phyloP scores from a whole-genome alignment of 2,329 filamentous ascomycete genomes.

The Venturia carpophila region DNA sequence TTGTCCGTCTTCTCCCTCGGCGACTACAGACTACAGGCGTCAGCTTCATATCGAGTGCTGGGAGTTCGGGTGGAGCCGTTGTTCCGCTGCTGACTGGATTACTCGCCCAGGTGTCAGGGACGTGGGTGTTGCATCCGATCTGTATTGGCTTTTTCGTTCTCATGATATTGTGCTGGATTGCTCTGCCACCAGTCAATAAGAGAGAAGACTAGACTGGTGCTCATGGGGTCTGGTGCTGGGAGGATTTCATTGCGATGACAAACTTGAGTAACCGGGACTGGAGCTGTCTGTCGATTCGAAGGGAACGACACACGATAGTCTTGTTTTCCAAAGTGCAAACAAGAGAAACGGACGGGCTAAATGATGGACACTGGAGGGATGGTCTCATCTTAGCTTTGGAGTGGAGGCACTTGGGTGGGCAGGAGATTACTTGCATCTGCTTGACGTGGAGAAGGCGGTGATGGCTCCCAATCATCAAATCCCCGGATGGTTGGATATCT shows the following conservation, averaged over 20 bases:
- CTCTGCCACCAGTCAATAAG: slow-evolving; percentile 51
- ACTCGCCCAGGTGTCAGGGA: slow-evolving; percentile 53
- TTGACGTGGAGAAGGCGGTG: not conserved
- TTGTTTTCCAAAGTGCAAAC: not conserved
- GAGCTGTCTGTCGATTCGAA: not conserved
- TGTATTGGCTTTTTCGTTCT: slow-evolving; percentile 56
- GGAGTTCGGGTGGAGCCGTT: slow-evolving; percentile 59
- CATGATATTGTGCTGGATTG: slow-evolving; percentile 60
- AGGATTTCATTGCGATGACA: not conserved
- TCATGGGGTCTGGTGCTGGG: not conserved
- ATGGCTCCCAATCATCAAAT: not conserved
- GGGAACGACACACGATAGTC: not conserved
- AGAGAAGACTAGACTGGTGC: slow-evolving; percentile 43
- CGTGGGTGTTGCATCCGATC: slow-evolving; percentile 58
- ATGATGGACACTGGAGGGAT: too few species aligned
- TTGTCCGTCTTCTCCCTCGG: slow-evolving; percentile 52
- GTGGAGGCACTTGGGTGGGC: not conserved
- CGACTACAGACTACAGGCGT: slow-evolving; percentile 56
- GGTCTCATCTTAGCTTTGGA: not conserved
- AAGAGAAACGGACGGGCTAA: too few species aligned
- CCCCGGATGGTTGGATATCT: too few species aligned
- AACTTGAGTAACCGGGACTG: not conserved
- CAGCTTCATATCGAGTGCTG: slow-evolving; percentile 61
- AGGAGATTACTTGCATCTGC: not conserved
- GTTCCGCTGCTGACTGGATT: slow-evolving; percentile 60